Evolutionary conservation across 2,329 filamentous ascomycete species (phyloP), one percentile per base, ranked within the genome.

Genomic region (Aspergillus sp.): DNA sequence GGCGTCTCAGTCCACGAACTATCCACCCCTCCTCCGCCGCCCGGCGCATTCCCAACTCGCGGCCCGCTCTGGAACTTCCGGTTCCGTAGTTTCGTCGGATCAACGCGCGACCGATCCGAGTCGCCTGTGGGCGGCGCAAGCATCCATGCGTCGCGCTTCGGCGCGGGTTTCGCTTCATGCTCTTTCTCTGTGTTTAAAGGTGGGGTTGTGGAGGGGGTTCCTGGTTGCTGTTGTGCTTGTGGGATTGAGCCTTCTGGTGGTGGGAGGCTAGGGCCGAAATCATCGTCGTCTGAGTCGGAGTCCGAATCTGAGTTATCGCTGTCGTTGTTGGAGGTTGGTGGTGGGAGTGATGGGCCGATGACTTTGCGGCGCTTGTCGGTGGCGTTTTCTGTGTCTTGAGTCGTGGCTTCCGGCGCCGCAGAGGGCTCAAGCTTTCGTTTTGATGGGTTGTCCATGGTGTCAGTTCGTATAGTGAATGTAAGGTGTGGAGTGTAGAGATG

Each of bases 1-100:
- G 91, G 90, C 8, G 91, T 96, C 74, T 98, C 93, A 0, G 91
- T 93, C 93, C 93, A 98, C 43, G 93, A 85, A 20, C 85, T 86
- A 68, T 72, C 70, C 17, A 76, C 72, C 5, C 62, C 53, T 12
- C 71, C 76, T 17, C 73, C 72, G 4, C 71, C 74, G 9, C 66
- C 66, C 15, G 71, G 38, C 9, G 20, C 32, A 70, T 13, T 76
- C 74, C 13, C 18, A 7, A 84, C 80, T 3, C 82, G 80, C 67
- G 85, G 87, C 5, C 86, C 85, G 0, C 89, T 89, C 51, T 91
- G 87, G 78, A 97, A 98, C 64, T 90, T 92, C 59, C 91, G 88
- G 62, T 86, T 88, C 66, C 88, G 87, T 58, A 93, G 80, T 73
- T 93, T 93, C 4, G 91, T 93, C 1, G 93, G 91, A 74, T 97